Conservation (phyloP, 768 basidiomycete genomes). For the Jaapia argillacea region DNA sequence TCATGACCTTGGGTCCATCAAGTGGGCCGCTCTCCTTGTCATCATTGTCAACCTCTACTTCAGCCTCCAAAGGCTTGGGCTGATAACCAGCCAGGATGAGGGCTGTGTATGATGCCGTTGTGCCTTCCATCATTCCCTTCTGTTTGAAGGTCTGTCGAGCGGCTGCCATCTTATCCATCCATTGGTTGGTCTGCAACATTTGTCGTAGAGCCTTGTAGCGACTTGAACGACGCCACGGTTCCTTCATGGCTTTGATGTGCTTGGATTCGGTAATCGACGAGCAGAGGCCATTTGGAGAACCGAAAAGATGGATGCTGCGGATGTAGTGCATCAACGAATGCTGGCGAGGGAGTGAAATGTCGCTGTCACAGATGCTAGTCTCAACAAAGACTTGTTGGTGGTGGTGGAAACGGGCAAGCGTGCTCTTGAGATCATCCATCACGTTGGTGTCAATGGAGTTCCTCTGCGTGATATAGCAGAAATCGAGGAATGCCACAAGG, state of each 20-base stretch:
- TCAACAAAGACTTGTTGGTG: neutral
- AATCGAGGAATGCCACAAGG: conserved; percentile 18
- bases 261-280: conserved; percentile 14
- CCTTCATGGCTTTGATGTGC: conserved; percentile 14
- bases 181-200: conserved; percentile 8
- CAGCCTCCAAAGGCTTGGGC: too few relatives aligned
- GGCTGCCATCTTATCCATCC: conserved; percentile 4
- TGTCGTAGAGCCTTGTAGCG: conserved; percentile 9
- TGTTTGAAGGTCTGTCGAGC: neutral
- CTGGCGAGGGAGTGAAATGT: neutral
- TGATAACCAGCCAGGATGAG: too few relatives aligned
- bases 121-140: conserved; percentile 4
- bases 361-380: neutral
- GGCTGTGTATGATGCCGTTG: too few relatives aligned
- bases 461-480: conserved; percentile 19
- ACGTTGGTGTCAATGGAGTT: conserved; percentile 10
- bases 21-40: neutral
- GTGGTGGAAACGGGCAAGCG: neutral
- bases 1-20: neutral
- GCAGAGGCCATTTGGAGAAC: conserved; percentile 12
- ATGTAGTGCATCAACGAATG: neutral
- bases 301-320: conserved; percentile 3
- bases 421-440: conserved; percentile 10
- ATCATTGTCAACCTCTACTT: neutral
- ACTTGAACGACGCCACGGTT: conserved; percentile 12